Evolutionary conservation across 768 basidiomycete genomes (phyloP).

Genomic region (Xanthoconium purpureum): DNA sequence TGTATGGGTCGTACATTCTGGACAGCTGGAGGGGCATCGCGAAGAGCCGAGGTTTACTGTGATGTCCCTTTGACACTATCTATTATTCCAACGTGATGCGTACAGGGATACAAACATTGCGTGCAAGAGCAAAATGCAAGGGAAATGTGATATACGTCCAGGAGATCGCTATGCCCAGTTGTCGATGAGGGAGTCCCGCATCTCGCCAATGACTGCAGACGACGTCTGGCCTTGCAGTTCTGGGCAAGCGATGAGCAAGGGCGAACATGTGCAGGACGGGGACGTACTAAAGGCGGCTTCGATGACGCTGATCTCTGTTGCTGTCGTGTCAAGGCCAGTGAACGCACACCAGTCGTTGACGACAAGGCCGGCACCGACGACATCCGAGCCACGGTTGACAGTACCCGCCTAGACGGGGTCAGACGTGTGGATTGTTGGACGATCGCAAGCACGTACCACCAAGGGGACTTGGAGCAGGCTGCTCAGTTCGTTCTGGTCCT

Average conservation of each 20-base stretch:
- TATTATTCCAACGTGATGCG: slow-evolving; percentile 15
- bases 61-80: slow-evolving; percentile 14
- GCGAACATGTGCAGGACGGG: background rate
- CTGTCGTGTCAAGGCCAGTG: slow-evolving; percentile 99
- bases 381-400: slow-evolving; percentile 97
- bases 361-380: slow-evolving; percentile 94
- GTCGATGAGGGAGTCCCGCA: slow-evolving; percentile 88
- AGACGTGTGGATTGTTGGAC: background rate
- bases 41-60: slow-evolving; percentile 61
- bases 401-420: slow-evolving; percentile 74
- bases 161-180: slow-evolving; percentile 64
- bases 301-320: slow-evolving; percentile 97
- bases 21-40: slow-evolving; percentile 72
- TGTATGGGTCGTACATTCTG: slow-evolving; percentile 59
- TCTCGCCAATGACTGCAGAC: slow-evolving; percentile 82
- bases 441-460: slow-evolving; percentile 59
- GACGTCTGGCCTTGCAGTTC: slow-evolving; percentile 85
- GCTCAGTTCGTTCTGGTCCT: slow-evolving; percentile 96
- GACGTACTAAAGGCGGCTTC: slow-evolving; percentile 94
- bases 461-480: slow-evolving; percentile 91
- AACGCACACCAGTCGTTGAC: slow-evolving; percentile 99
- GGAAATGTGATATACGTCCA: no score
- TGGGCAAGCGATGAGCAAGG: slow-evolving; percentile 29
- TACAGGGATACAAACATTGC: slow-evolving; percentile 20
- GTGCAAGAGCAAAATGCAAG: slow-evolving; percentile 2